Evolutionary conservation across 805 yeast species (phyloP).

Genomic region (Metahyphopichia silvanorum): DNA sequence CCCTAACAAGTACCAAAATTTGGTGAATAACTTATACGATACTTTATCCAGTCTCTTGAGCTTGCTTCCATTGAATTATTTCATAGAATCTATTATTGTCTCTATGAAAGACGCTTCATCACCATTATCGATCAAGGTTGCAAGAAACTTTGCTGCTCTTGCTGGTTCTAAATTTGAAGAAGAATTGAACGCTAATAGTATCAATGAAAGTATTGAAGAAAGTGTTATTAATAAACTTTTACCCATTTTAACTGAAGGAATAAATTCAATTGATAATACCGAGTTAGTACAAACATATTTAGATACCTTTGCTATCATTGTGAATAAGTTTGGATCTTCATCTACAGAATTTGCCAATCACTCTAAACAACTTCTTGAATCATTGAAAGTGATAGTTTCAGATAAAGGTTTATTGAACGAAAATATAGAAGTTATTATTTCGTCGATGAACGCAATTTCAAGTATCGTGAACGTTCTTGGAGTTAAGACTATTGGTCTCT

Average conservation of each 20-base stretch:
- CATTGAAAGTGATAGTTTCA: constrained; percentile 48
- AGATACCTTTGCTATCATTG: constrained; percentile 61
- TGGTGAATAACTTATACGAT: constrained; percentile 34
- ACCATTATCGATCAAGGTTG: constrained; percentile 47
- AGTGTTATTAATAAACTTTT: constrained; percentile 52
- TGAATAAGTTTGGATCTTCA: constrained; percentile 55
- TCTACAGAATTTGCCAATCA: constrained; percentile 29
- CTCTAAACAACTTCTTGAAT: constrained; percentile 42
- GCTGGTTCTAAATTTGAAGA: constrained; percentile 65
- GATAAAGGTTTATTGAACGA: constrained; percentile 52
- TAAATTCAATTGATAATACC: constrained; percentile 30
- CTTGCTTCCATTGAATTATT: constrained; percentile 71
- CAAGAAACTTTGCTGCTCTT: constrained; percentile 59
- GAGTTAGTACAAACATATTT: constrained; percentile 66
- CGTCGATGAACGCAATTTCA: constrained; percentile 71
- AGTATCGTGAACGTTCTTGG: constrained; percentile 73
- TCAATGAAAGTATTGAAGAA: constrained; percentile 43
- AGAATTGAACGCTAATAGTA: constrained; percentile 49
- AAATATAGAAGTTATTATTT: constrained; percentile 61
- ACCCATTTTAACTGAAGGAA: constrained; percentile 44
- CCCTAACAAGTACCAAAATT: constrained; percentile 6
- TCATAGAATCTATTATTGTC: constrained; percentile 56
- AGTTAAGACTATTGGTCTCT: constrained; percentile 77
- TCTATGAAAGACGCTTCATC: constrained; percentile 31
- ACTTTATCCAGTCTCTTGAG: constrained; percentile 62